Conservation (phyloP, 345 rosid genomes). For the Arabidopsis thaliana region DNA sequence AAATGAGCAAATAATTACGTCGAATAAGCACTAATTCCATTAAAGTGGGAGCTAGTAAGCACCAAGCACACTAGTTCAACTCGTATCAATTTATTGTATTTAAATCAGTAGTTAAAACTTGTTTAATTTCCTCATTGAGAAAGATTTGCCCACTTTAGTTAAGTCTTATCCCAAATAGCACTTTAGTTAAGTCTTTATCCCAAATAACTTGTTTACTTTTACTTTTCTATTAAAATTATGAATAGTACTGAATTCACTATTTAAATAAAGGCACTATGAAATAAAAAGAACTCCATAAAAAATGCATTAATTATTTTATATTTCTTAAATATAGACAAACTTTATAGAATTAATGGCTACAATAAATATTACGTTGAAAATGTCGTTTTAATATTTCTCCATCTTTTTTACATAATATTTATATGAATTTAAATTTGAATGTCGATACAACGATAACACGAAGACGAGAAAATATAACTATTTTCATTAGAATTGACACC, state of each 20-base stretch:
- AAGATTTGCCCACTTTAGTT: conserved; percentile 35
- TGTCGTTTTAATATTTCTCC: too few relatives aligned
- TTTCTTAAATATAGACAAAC: too few relatives aligned
- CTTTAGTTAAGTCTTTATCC: conserved; percentile 28
- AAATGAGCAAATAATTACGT: conserved; percentile 27
- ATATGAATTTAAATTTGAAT: too few relatives aligned
- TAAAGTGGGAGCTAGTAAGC: conserved; percentile 47
- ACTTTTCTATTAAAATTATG: background rate
- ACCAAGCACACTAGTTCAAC: conserved; percentile 27
- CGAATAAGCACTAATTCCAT: conserved; percentile 44
- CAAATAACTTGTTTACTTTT: conserved; percentile 20
- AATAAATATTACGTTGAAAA: too few relatives aligned
- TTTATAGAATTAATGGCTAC: too few relatives aligned
- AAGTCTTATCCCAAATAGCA: conserved; percentile 27
- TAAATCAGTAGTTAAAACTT: background rate
- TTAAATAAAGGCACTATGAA: background rate
- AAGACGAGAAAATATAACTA: too few relatives aligned
- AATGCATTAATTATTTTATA: too few relatives aligned
- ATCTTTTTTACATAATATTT: too few relatives aligned
- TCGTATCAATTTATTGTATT: conserved; percentile 12
- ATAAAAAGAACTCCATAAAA: background rate
- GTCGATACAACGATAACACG: background rate
- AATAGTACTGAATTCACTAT: conserved; percentile 5
- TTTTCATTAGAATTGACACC: background rate
- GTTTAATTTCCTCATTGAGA: conserved; percentile 32